These are phyloP conservation scores for Claviceps fusiformis DNA, from an alignment of 2,329 filamentous ascomycete species.

Conservation along the genomic window DNA sequence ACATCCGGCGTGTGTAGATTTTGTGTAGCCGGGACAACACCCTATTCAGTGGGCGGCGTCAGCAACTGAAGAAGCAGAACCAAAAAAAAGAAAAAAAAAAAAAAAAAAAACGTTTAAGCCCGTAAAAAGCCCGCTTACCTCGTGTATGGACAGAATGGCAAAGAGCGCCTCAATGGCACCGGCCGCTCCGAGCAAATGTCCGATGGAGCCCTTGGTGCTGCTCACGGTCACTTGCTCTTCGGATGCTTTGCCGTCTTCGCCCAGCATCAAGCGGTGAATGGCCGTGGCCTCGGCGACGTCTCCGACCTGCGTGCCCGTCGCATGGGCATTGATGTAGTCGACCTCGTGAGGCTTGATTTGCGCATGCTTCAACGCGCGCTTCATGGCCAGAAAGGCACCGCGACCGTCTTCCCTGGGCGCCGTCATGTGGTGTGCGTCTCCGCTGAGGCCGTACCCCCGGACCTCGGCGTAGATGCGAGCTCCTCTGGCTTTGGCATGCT, in stretches of 20 bases:
- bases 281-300: conserved; percentile 80
- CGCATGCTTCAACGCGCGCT: conserved; percentile 62
- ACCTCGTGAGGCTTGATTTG: conserved; percentile 54
- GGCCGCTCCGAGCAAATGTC: conserved; percentile 81
- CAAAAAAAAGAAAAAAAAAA: neutral
- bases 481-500: conserved; percentile 68
- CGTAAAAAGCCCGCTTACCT: conserved; percentile 41
- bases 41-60: conserved; percentile 37
- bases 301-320: conserved; percentile 74
- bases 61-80: neutral
- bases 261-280: conserved; percentile 64
- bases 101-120: neutral
- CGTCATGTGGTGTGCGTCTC: conserved; percentile 88
- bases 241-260: conserved; percentile 48
- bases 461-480: conserved; percentile 82
- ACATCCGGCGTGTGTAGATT: conserved; percentile 59
- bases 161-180: conserved; percentile 86
- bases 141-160: conserved; percentile 60
- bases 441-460: conserved; percentile 77
- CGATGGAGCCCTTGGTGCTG: conserved; percentile 86
- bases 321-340: conserved; percentile 92
- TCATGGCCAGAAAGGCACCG: conserved; percentile 78
- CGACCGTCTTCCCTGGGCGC: conserved; percentile 71
- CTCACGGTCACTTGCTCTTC: conserved; percentile 65
- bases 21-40: conserved; percentile 69